These are phyloP conservation scores for Aureobasidium sp. DNA, from an alignment of 2,329 filamentous ascomycete genomes.

Conservation along the genomic window DNA sequence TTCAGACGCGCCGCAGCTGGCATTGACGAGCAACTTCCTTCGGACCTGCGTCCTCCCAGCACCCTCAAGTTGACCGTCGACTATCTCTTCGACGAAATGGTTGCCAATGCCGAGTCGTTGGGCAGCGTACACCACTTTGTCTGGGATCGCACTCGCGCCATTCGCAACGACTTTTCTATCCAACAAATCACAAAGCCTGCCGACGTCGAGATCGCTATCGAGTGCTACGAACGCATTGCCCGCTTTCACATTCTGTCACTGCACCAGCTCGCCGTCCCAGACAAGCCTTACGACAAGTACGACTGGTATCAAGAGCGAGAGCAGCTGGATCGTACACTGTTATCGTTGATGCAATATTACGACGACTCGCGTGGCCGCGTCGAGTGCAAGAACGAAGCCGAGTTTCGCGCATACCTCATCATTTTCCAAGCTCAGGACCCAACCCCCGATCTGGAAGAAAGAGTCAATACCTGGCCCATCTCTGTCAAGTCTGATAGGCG, in stretches of 20 bases:
- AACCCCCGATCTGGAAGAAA: slow-evolving; percentile 49
- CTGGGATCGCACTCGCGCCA: slow-evolving; percentile 58
- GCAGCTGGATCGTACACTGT: slow-evolving; percentile 56
- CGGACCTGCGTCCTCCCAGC: slow-evolving; percentile 53
- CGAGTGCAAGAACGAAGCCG: slow-evolving; percentile 51
- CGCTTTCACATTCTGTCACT: slow-evolving; percentile 57
- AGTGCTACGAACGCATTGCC: slow-evolving; percentile 56
- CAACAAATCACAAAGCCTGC: slow-evolving; percentile 51
- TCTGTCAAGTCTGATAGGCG: slow-evolving; percentile 45
- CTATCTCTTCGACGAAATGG: slow-evolving; percentile 40
- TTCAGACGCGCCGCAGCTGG: slow-evolving; percentile 58
- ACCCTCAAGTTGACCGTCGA: slow-evolving; percentile 39
- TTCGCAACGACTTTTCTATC: slow-evolving; percentile 59
- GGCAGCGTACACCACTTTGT: slow-evolving; percentile 54
- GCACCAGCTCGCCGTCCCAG: slow-evolving; percentile 49
- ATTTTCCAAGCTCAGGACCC: slow-evolving; percentile 47
- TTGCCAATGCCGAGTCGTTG: slow-evolving; percentile 44
- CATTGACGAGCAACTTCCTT: slow-evolving; percentile 55
- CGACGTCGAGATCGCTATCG: slow-evolving; percentile 52
- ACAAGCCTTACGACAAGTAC: slow-evolving; percentile 45
- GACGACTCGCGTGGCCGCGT: slow-evolving; percentile 47
- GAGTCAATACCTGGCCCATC: slow-evolving; percentile 49
- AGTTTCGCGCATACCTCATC: slow-evolving; percentile 58
- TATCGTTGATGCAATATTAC: slow-evolving; percentile 56
- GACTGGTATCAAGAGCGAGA: slow-evolving; percentile 55